Evolutionary conservation across 1,284 basidiomycete species (phyloP), one percentile per base, ranked within the genome.

Genomic region (Sporisorium graminicola): DNA sequence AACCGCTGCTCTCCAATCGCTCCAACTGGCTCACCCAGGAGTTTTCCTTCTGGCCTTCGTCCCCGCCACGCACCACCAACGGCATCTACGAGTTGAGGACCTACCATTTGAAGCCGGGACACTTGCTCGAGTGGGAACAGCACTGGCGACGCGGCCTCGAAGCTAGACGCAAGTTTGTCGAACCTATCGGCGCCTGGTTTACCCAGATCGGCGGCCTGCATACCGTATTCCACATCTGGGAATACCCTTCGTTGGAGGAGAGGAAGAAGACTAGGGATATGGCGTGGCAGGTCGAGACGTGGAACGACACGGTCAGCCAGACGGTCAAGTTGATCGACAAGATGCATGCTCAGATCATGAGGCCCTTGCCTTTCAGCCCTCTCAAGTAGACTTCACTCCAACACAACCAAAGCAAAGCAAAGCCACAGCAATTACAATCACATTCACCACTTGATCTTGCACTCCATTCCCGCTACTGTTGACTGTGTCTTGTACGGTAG

Each of bases 291-390:
- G 81, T 83, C 33, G 82, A 82, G 66, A 82, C 83, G 20, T 85
- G 83, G 83, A 82, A 79, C 66, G 76, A 74, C 27, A 85, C 83
- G 12, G 83, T 85, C 55, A 81, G 58, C 22, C 76, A 84, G 77
- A 84, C 82, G 4, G 82, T 83, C 65, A 82, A 80, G 57, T 53
- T 84, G 43, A 82, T 84, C 49, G 79, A 84, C 53, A 82, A 76
- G 71, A 84, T 84, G 82, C 80, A 84, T 44, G 81, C 82, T 6
- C 82, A 84, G 65, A 84, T 84, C 55, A 83, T 84, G 80, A 55
- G 64, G 24, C 80, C 82, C 0, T 43, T 82, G 46, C 74, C 77
- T n/a, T 82, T 80, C 46, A 68, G 65, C 18, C 74, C 74, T 18
- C 69, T 76, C 65, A 76, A 76, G 65, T 76, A 40, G 49, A 2